Conservation (phyloP, 345 rosid species). For the Citrus australasica region DNA sequence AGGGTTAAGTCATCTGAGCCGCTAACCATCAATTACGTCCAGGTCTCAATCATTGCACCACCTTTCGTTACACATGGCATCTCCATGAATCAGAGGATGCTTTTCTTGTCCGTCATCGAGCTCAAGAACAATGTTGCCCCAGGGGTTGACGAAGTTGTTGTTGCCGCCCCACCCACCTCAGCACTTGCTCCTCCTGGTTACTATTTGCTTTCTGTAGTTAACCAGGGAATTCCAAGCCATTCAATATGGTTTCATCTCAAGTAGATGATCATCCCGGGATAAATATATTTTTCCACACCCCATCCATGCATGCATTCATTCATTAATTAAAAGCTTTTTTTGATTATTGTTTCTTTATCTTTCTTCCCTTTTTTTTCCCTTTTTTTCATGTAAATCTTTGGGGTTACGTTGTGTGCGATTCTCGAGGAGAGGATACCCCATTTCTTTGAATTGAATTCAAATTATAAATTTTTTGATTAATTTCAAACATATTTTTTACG, state of each 20-base stretch:
- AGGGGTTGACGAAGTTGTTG: conserved; percentile 11
- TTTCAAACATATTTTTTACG: no score
- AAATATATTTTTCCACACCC: no score
- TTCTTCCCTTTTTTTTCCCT: no score
- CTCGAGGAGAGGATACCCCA: no score
- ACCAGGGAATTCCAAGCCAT: conserved; percentile 48
- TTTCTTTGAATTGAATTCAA: no score
- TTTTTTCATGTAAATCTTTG: no score
- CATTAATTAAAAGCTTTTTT: no score
- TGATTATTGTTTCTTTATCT: no score
- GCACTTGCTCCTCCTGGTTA: conserved; percentile 68
- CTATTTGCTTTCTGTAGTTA: conserved; percentile 44
- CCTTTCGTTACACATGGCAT: conserved; percentile 70
- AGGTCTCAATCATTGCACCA: conserved; percentile 51
- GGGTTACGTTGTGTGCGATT: no score
- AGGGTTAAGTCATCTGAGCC: conserved; percentile 12
- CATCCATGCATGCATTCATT: no score
- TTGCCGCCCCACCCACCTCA: conserved; percentile 36
- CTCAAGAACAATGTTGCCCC: conserved; percentile 8
- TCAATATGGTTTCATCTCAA: conserved; percentile 56
- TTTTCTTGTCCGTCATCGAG: conserved; percentile 23
- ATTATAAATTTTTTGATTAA: no score
- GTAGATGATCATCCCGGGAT: conserved; percentile 7
- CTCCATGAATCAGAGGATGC: conserved; percentile 69
- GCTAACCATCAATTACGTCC: conserved; percentile 2